These are phyloP conservation scores for Biscogniauxia sp. DNA, from an alignment of 2,329 filamentous ascomycete genomes.

Conservation along the genomic window DNA sequence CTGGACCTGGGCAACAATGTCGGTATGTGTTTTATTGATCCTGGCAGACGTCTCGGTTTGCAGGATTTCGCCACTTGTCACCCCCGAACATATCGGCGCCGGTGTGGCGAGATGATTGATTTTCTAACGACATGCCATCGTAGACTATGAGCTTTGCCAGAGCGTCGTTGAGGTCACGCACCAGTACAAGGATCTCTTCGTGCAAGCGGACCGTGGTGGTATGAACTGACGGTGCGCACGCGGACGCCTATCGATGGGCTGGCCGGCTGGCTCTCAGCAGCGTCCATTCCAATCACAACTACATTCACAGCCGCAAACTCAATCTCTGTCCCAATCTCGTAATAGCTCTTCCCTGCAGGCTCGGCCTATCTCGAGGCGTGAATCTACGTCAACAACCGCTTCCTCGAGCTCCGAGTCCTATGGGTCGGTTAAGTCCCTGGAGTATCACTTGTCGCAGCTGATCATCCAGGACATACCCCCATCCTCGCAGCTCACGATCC, in stretches of 20 bases:
- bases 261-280: slow-evolving; percentile 32
- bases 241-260: slow-evolving; percentile 40
- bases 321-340: slow-evolving; percentile 8
- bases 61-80: background rate
- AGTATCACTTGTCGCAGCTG: slow-evolving; percentile 16
- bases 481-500: slow-evolving; percentile 15
- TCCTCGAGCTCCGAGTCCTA: slow-evolving; percentile 19
- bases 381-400: slow-evolving; percentile 7
- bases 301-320: slow-evolving; percentile 11
- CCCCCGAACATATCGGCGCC: background rate
- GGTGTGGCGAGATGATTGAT: background rate
- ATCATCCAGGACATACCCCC: slow-evolving; percentile 16
- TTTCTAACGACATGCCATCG: slow-evolving; percentile 8
- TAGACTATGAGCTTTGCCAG: slow-evolving; percentile 74
- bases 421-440: slow-evolving; percentile 11
- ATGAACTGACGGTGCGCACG: slow-evolving; percentile 34
- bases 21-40: slow-evolving; percentile 58
- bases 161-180: slow-evolving; percentile 86
- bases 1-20: slow-evolving; percentile 67
- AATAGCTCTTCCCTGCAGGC: background rate
- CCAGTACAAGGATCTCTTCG: slow-evolving; percentile 74
- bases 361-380: background rate
- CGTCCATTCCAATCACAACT: slow-evolving; percentile 7
- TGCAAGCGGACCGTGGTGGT: slow-evolving; percentile 50
- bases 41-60: background rate